phyloP scores from a whole-genome alignment of 805 yeast species.

The Starmerella ratchasimensis region DNA sequence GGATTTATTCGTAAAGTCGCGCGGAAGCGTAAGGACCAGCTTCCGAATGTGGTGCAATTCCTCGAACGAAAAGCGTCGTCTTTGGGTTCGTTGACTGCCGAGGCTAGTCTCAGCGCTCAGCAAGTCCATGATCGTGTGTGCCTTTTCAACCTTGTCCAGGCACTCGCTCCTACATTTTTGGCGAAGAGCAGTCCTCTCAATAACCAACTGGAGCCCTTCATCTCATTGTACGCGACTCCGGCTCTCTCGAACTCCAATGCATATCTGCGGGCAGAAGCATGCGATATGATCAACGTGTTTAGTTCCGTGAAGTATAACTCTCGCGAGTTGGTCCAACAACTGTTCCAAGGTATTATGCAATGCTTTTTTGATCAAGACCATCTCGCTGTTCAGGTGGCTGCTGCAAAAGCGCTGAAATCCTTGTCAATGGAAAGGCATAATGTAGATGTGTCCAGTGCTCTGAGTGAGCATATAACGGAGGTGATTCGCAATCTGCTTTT shows the following conservation, averaged over 20 bases:
- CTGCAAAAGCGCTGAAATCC: conserved; percentile 75
- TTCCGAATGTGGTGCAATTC: conserved; percentile 13
- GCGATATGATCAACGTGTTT: conserved; percentile 39
- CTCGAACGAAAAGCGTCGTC: conserved; percentile 5
- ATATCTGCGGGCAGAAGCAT: conserved; percentile 55
- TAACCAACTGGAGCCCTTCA: conserved; percentile 38
- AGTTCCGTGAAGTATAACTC: conserved; percentile 46
- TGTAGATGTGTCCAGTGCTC: conserved; percentile 32
- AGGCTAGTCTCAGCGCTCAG: conserved; percentile 29
- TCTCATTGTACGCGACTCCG: conserved; percentile 54
- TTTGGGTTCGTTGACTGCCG: conserved; percentile 18
- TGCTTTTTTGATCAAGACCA: conserved; percentile 34
- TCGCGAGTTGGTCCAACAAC: conserved; percentile 54
- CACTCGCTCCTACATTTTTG: conserved; percentile 44
- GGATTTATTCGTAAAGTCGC: conserved; percentile 60
- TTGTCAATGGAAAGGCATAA: conserved; percentile 48
- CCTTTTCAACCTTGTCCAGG: conserved; percentile 61
- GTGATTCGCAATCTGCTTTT: conserved; percentile 68
- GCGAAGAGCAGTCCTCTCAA: conserved; percentile 26
- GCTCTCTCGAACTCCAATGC: conserved; percentile 40
- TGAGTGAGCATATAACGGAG: conserved; percentile 56
- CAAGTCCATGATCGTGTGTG: conserved; percentile 25
- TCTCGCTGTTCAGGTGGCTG: conserved; percentile 69
- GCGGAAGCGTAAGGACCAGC: conserved; percentile 38
- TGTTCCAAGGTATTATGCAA: conserved; percentile 26